Evolutionary conservation across 2,329 filamentous ascomycete species (phyloP).

Genomic region (Monosporascus sp.): DNA sequence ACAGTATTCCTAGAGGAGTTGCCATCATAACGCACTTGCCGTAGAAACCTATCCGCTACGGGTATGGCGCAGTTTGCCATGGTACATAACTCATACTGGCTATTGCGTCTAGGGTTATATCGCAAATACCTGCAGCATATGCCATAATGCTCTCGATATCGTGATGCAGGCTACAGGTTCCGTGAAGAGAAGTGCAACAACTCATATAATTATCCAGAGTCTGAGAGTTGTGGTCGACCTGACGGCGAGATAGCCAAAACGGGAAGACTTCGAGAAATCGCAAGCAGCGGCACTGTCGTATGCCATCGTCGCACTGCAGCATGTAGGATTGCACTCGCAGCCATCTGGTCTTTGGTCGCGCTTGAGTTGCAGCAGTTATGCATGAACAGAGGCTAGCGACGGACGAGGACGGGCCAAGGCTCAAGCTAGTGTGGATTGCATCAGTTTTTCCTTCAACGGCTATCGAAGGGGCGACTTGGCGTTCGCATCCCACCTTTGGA

Average conservation of each 20-base stretch:
- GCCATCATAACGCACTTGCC: not conserved
- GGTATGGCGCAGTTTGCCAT: not conserved
- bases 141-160: not conserved
- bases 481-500: not conserved
- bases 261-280: conserved; percentile 26
- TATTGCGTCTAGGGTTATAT: too few relatives aligned
- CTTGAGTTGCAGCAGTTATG: conserved; percentile 12
- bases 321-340: conserved; percentile 7
- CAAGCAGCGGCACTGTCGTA: conserved; percentile 18
- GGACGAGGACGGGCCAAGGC: not conserved
- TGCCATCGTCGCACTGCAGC: conserved; percentile 20
- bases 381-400: not conserved
- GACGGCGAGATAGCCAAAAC: conserved; percentile 19
- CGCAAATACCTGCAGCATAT: too few relatives aligned
- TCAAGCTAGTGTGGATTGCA: not conserved
- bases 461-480: not conserved
- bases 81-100: too few relatives aligned
- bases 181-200: not conserved
- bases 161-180: not conserved
- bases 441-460: not conserved
- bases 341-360: conserved; percentile 9
- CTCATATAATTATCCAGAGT: not conserved
- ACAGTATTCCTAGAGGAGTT: not conserved
- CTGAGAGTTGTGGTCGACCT: conserved; percentile 12
- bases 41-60: too few relatives aligned